Evolutionary conservation across 495 filamentous ascomycete species (phyloP).

Genomic region (Hypoxylon trugodes): DNA sequence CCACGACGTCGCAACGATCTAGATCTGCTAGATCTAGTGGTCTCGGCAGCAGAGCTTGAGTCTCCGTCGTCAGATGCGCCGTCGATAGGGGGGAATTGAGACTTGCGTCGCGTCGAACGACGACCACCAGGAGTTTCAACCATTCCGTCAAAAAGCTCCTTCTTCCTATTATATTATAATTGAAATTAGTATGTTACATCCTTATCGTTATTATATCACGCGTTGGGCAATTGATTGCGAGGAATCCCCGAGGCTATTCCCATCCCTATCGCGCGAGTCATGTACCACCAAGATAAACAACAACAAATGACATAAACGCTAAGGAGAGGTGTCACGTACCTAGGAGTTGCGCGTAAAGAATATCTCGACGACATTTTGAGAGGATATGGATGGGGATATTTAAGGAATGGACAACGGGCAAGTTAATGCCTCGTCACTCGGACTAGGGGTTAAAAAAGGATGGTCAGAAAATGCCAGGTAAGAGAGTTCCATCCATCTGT

Average conservation of each 20-base stretch:
- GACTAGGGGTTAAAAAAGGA: constrained; percentile 7
- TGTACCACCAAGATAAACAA: constrained; percentile 4
- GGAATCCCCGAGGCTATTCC: neutral
- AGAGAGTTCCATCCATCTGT: constrained; percentile 6
- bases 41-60: constrained; percentile 54
- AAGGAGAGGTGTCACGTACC: constrained; percentile 29
- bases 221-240: neutral
- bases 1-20: constrained; percentile 47
- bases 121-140: constrained; percentile 55
- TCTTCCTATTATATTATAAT: constrained; percentile 47
- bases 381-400: neutral
- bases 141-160: constrained; percentile 63
- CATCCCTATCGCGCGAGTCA: neutral
- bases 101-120: constrained; percentile 52
- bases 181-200: constrained; percentile 2
- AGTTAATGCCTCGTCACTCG: constrained; percentile 36
- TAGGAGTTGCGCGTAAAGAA: constrained; percentile 45
- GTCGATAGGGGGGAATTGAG: constrained; percentile 46
- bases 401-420: constrained; percentile 41
- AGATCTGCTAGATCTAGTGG: constrained; percentile 22
- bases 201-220: neutral
- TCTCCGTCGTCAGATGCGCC: constrained; percentile 55
- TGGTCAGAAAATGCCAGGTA: neutral
- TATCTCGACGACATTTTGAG: constrained; percentile 42
- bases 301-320: neutral